Conservation (phyloP, 140 eudicot genomes). For the Cichorium intybus region DNA sequence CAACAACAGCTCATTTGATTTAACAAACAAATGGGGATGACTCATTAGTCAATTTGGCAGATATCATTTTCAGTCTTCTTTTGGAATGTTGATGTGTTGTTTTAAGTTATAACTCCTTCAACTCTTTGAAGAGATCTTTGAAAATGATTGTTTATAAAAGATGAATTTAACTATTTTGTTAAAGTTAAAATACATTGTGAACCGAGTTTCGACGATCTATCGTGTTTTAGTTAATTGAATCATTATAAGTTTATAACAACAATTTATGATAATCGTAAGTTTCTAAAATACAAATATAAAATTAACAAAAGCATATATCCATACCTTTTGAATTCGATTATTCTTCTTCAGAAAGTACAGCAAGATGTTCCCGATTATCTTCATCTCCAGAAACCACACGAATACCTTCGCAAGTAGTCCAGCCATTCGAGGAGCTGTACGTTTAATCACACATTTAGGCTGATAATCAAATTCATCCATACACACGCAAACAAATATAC, state of each 20-base stretch:
- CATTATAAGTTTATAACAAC: no score
- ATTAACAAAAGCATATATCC: neutral
- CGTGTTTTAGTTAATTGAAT: neutral
- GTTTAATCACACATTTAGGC: neutral
- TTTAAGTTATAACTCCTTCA: no score
- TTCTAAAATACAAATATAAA: neutral
- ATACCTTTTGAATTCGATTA: slow-evolving; percentile 83
- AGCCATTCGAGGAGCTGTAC: slow-evolving; percentile 96
- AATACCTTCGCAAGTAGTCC: slow-evolving; percentile 71
- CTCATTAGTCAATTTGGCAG: neutral
- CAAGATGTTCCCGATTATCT: slow-evolving; percentile 58
- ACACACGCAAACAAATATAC: neutral
- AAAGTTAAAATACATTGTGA: neutral
- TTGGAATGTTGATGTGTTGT: neutral
- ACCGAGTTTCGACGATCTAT: neutral
- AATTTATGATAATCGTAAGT: neutral
- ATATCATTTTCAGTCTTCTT: no score
- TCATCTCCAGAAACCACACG: slow-evolving; percentile 79
- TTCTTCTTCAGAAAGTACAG: slow-evolving; percentile 73
- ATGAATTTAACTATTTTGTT: no score
- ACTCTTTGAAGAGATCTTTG: no score
- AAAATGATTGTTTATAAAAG: no score
- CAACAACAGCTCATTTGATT: neutral
- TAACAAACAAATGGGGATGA: neutral
- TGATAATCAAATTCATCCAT: neutral